A percentile compares a stretch with the other conserved stretches of the same genome.
Conservation (phyloP, 257 asterid species). For the Plantago ovata region DNA sequence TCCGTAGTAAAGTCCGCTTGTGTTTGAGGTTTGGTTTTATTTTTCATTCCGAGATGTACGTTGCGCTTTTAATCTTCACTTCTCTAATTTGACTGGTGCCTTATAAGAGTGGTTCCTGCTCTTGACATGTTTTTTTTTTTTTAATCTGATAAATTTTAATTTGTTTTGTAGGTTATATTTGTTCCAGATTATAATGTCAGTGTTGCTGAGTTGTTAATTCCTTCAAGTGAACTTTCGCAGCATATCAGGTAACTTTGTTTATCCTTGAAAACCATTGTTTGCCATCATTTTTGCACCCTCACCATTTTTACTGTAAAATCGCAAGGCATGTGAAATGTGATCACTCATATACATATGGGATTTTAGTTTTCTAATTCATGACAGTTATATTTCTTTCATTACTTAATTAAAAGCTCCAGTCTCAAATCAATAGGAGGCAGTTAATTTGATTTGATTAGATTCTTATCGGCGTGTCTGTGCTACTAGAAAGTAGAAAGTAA, state of each 20-base stretch:
- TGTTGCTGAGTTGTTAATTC: conserved; percentile 75
- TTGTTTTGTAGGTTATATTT: conserved; percentile 52
- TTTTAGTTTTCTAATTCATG: no score
- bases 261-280: conserved; percentile 12
- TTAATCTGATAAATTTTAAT: conserved; percentile 17
- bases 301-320: conserved; percentile 1
- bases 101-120: not conserved
- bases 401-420: no score
- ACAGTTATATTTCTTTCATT: no score
- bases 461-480: no score
- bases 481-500: no score
- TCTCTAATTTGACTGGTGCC: not conserved
- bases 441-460: no score
- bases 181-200: conserved; percentile 88
- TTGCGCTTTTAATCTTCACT: conserved; percentile 2
- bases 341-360: no score
- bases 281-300: conserved; percentile 2
- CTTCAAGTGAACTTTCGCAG: conserved; percentile 81
- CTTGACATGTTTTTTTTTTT: conserved; percentile 1
- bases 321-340: no score
- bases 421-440: no score
- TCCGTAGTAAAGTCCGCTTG: conserved; percentile 1
- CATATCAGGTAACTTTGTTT: conserved; percentile 63
- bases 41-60: conserved; percentile 8
- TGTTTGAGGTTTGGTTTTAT: conserved; percentile 7